phyloP scores from a whole-genome alignment of 2,329 filamentous ascomycete species.

The Gaeumannomyces tritici region DNA sequence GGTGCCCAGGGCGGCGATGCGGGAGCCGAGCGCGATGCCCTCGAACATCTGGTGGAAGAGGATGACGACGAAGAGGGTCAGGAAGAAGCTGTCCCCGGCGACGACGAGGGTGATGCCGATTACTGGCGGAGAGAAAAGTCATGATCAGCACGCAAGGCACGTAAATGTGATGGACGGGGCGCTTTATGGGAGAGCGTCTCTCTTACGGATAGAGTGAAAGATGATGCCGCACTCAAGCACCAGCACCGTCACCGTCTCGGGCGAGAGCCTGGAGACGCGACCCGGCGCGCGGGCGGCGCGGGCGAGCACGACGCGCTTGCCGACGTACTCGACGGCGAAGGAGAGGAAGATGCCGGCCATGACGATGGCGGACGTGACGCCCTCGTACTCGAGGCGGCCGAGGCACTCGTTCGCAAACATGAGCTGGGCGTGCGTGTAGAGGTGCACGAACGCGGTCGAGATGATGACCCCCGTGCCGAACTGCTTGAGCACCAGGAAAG shows the following conservation, averaged over 20 bases:
- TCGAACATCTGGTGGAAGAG: conserved; percentile 75
- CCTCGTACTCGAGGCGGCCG: conserved; percentile 56
- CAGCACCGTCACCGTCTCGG: conserved; percentile 48
- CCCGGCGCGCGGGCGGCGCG: conserved; percentile 18
- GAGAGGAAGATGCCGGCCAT: conserved; percentile 68
- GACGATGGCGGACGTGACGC: conserved; percentile 58
- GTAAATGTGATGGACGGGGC: too few species aligned
- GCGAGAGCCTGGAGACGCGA: conserved; percentile 9
- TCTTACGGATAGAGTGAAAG: conserved; percentile 61
- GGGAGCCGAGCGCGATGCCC: conserved; percentile 62
- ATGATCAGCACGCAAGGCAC: not conserved
- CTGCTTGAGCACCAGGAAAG: conserved; percentile 59
- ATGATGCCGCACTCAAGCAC: conserved; percentile 66
- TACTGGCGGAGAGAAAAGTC: conserved; percentile 25
- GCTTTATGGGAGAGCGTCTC: too few species aligned
- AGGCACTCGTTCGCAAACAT: conserved; percentile 67
- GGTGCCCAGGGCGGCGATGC: conserved; percentile 51
- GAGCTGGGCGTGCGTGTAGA: conserved; percentile 62
- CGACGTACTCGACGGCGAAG: conserved; percentile 60
- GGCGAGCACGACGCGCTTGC: conserved; percentile 45
- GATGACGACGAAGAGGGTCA: conserved; percentile 56
- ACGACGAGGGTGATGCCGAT: conserved; percentile 57
- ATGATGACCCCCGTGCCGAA: conserved; percentile 67
- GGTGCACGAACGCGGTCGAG: conserved; percentile 62
- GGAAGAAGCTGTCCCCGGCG: conserved; percentile 44